Base-by-base conservation (phyloP, 2,329 filamentous ascomycete genomes). In the Pestalotiopsis sp. region DNA sequence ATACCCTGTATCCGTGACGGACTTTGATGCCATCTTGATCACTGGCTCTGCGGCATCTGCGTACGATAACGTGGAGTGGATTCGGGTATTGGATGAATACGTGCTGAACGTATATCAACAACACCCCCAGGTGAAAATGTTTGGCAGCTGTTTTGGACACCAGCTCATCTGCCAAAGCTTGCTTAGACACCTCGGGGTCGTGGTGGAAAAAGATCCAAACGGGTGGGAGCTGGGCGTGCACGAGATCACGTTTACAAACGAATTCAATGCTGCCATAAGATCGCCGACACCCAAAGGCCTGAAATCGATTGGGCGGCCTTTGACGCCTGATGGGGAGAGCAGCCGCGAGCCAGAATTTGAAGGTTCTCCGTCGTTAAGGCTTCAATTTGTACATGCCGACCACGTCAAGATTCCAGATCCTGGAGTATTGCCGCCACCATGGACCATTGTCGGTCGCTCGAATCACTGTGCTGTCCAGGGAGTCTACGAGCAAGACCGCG, bases 71-170 rank as follows among this genome's bases (percentile, higher is more conserved):
- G 67, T 27, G 1, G 61, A 52, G 12, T 69, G 64, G 68, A 64
- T 69, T 9, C 64, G 41, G 23, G 13, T n/a, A 4, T 58, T 67
- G 17, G 64, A 64, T 39, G 14, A 13, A 6, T 69, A 57, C 20
- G 45, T 78, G 12, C 52, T 58, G 58, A 71, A 74, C 12, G 59
- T 76, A 0, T 81, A 80, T 45, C 63, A 60, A 5, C 66, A 68
- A 1, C 68, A 71, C 66, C 52, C 72, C 1, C 64, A 65, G 1
- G 70, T 81, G 60, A 80, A 77, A 61, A 75, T 82, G 13, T 81
- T 82, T 66, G 80, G 80, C 1, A 79, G 77, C 23, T 82, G 80
- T 52, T 81, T 82, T 58, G 79, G 80, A 0, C 79, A 82, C 52
- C 79, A 82, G 64, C 49, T 81, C 4, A 68, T 81, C 4, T 78